Conservation (phyloP, 768 basidiomycete species). For the Mycena latifolia region DNA sequence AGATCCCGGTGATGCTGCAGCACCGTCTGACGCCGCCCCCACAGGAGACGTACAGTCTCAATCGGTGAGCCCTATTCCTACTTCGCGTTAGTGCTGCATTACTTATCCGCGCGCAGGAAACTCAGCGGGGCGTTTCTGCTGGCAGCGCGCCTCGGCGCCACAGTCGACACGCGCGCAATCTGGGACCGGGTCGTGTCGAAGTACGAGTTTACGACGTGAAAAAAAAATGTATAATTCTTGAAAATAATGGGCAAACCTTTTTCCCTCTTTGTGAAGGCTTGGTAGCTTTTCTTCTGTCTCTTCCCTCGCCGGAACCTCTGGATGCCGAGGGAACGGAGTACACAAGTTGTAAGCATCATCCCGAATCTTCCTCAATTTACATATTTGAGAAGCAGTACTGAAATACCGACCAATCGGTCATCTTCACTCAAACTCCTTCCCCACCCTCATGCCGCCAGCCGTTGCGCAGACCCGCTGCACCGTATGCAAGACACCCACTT, state of each 20-base stretch:
- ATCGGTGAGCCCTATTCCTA: constrained; percentile 66
- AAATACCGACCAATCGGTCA: no score
- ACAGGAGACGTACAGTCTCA: constrained; percentile 93
- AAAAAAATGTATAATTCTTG: constrained; percentile 9
- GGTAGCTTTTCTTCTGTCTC: no score
- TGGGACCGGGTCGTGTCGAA: constrained; percentile 78
- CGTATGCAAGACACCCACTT: neutral
- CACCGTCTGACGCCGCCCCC: constrained; percentile 94
- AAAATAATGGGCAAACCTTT: neutral
- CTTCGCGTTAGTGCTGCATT: neutral
- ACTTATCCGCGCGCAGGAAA: constrained; percentile 62
- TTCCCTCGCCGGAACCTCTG: no score
- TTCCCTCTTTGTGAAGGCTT: no score
- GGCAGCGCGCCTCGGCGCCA: constrained; percentile 79
- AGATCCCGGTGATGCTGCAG: constrained; percentile 92
- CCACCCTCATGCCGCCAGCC: neutral
- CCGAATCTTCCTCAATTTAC: no score
- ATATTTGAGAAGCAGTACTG: no score
- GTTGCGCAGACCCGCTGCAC: neutral
- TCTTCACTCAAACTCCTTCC: no score
- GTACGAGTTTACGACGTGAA: constrained; percentile 49
- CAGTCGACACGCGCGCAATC: constrained; percentile 76
- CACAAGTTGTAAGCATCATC: no score
- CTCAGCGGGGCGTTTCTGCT: constrained; percentile 86
- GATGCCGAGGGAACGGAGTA: no score